Base-by-base conservation (phyloP, 2,329 filamentous ascomycete genomes). In the Sordariomycetes sp. region DNA sequence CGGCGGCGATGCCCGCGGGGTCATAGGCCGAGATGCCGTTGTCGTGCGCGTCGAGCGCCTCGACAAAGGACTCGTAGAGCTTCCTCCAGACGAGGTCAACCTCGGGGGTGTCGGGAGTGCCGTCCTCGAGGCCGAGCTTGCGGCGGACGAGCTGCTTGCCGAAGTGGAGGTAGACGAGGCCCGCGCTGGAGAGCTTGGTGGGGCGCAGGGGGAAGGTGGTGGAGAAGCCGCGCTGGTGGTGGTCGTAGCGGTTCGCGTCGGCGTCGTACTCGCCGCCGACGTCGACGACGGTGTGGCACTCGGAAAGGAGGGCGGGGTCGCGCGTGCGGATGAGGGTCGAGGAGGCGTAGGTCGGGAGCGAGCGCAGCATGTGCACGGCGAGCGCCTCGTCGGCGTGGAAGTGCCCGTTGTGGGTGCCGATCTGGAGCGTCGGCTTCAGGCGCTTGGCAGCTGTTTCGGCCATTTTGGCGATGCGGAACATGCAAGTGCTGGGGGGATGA, bases 311-410 rank as follows among this genome's bases (percentile, higher is more conserved):
- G 28, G 82, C 79, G 20, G 90, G 84, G 71, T 99, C 90, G 66
- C 94, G 88, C 53, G 91, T 96, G 64, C 94, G 90, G 55, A 96
- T 77, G 51, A 99, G 86, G 51, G 78, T 69, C 28, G 90, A 85
- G 63, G 79, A 74, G 58, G 78, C 70, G 76, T 97, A 99, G 59
- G 85, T 75, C 24, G 94, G 92, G 20, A 97, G 86, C 58, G 87
- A 81, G 62, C 90, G 90, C 64, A 99, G 87, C 78, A 99, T 90
- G 77, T 95, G 90, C 62, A 99, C 91, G 59, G 94, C 94, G 51
- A 99, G 84, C 60, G 94, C 92, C 76, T 99, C 94, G 72, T 99
- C 94, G 70, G 94, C 94, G 76, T 99, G 94, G 80, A 99, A 99
- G 77, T 96, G 90, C 64, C 94, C 94, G 74, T 87, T 96, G 81